phyloP scores from a whole-genome alignment of 352 stramenopile species.

The Globisporangium cystogenes region DNA sequence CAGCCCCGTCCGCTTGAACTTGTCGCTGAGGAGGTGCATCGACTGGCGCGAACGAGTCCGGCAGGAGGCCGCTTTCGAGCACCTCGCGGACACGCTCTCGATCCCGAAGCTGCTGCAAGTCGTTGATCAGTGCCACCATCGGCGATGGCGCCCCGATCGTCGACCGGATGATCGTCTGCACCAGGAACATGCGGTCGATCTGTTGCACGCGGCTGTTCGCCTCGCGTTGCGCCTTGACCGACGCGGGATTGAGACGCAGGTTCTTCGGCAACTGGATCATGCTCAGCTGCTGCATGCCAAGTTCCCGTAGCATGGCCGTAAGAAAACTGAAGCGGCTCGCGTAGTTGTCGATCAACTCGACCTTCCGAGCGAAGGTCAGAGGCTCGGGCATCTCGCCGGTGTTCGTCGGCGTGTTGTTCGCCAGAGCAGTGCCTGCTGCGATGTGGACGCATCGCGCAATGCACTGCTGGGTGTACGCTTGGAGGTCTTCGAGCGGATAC shows the following conservation, averaged over 20 bases:
- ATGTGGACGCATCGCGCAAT: constrained; percentile 47
- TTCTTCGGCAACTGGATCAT: constrained; percentile 16
- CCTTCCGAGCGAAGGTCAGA: constrained; percentile 11
- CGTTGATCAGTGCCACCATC: constrained; percentile 27
- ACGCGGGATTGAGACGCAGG: constrained; percentile 9
- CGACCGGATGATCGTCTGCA: constrained; percentile 16
- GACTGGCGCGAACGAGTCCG: constrained; percentile 8
- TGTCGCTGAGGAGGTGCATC: neutral
- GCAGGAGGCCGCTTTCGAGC: constrained; percentile 27
- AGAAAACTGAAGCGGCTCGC: constrained; percentile 43
- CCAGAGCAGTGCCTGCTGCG: constrained; percentile 21
- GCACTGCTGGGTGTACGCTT: constrained; percentile 39
- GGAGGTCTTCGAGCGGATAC: constrained; percentile 42
- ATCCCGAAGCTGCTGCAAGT: constrained; percentile 31
- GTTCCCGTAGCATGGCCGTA: constrained; percentile 36
- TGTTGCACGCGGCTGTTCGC: constrained; percentile 48
- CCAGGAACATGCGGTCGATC: constrained; percentile 70
- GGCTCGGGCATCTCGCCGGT: constrained; percentile 14
- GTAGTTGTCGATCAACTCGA: constrained; percentile 28
- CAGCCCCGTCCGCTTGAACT: neutral
- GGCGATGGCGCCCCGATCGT: constrained; percentile 17
- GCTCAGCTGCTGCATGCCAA: constrained; percentile 19
- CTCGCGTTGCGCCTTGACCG: constrained; percentile 30
- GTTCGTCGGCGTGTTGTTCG: constrained; percentile 7
- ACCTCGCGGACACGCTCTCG: constrained; percentile 23